Conservation (phyloP, 179 eudicot species). For the Beta macrorhiza region DNA sequence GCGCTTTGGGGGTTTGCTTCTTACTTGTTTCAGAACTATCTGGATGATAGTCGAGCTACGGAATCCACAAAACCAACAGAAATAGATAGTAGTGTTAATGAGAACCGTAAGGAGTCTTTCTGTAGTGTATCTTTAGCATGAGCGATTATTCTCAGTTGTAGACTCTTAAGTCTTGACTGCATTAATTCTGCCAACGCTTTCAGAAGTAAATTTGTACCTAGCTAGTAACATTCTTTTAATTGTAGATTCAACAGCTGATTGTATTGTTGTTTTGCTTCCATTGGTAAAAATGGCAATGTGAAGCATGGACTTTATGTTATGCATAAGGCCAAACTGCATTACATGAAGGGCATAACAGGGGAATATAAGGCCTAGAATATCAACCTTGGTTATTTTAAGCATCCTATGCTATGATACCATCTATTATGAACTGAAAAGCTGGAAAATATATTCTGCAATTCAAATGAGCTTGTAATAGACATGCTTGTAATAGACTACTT, state of each 20-base stretch:
- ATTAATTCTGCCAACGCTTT: no score
- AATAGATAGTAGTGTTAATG: neutral
- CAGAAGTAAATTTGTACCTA: no score
- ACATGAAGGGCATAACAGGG: neutral
- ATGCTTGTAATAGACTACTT: no score
- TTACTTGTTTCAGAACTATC: constrained; percentile 74
- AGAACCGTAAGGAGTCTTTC: constrained; percentile 13
- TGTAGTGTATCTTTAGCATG: constrained; percentile 19
- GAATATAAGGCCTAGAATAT: neutral
- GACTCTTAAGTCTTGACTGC: no score
- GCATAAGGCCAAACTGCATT: neutral
- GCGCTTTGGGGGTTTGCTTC: constrained; percentile 79
- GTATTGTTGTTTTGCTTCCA: neutral
- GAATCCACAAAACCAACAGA: constrained; percentile 5
- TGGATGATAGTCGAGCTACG: constrained; percentile 44
- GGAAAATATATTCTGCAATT: no score
- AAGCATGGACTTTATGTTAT: neutral
- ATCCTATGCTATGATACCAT: no score
- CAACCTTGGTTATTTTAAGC: no score
- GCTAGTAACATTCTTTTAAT: neutral
- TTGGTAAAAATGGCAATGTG: neutral
- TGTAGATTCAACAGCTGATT: neutral
- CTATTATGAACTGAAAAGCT: no score
- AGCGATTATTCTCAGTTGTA: no score
- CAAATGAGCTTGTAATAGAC: no score